phyloP scores from a whole-genome alignment of 225 moss, liverwort and hornwort genomes.

The Pleurozium schreberi region DNA sequence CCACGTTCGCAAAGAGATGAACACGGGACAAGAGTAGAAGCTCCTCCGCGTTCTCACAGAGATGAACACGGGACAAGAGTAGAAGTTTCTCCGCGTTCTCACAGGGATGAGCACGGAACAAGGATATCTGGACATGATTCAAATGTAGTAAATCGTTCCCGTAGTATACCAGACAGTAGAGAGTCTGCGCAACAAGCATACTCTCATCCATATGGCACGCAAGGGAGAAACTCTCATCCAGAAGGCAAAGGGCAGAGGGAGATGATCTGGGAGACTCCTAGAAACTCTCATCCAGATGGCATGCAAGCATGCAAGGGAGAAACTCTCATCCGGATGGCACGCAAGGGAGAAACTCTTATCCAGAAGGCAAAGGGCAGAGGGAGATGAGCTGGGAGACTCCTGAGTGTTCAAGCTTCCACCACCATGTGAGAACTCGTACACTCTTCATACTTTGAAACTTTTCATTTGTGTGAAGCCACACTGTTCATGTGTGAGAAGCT shows the following conservation, averaged over 20 bases:
- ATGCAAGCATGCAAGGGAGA: background rate
- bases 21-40: background rate
- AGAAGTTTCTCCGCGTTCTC: background rate
- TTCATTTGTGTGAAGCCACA: background rate
- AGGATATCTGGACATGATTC: background rate
- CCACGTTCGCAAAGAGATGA: background rate
- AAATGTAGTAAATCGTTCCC: background rate
- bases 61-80: background rate
- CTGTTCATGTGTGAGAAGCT: background rate
- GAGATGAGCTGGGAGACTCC: conserved; percentile 39
- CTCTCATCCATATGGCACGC: background rate
- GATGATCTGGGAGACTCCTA: conserved; percentile 6
- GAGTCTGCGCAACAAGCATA: background rate
- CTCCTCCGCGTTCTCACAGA: background rate
- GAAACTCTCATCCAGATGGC: background rate
- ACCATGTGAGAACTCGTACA: conserved; percentile 15
- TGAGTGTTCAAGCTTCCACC: conserved; percentile 34
- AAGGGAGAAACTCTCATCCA: background rate
- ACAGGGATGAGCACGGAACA: background rate
- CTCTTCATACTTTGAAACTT: background rate
- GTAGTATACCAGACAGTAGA: background rate
- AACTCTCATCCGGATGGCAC: background rate
- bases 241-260: background rate
- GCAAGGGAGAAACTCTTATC: background rate
- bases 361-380: background rate